A percentile compares a stretch with the other conserved stretches of the same genome.
phyloP scores from a whole-genome alignment of 1,139 yeast species.

The Protomyces pachydermus region DNA sequence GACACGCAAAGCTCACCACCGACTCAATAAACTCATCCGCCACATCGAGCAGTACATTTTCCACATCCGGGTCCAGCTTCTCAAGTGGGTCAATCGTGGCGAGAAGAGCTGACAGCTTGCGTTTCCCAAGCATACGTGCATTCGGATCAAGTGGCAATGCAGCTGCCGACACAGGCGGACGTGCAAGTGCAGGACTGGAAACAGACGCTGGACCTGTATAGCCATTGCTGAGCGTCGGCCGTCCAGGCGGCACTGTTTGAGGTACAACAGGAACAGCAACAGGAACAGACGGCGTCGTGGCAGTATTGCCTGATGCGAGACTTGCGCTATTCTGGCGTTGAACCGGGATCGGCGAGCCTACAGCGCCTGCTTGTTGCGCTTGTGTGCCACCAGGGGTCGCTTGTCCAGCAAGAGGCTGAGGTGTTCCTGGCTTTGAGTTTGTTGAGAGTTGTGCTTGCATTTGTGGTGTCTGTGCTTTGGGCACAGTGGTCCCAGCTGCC shows the following conservation, averaged over 20 bases:
- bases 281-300: slow-evolving; percentile 3
- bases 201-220: slow-evolving; percentile 28
- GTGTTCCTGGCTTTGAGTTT: background rate
- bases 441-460: background rate
- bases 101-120: slow-evolving; percentile 81
- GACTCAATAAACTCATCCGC: slow-evolving; percentile 94
- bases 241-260: slow-evolving; percentile 29
- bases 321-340: slow-evolving; percentile 25
- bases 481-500: background rate
- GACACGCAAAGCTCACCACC: slow-evolving; percentile 88
- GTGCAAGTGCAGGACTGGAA: slow-evolving; percentile 30
- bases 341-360: slow-evolving; percentile 1
- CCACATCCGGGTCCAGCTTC: slow-evolving; percentile 49
- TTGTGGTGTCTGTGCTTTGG: background rate
- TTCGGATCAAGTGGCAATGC: slow-evolving; percentile 28
- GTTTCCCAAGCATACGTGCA: slow-evolving; percentile 57
- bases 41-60: slow-evolving; percentile 65
- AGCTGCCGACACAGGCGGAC: slow-evolving; percentile 25
- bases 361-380: slow-evolving; percentile 53
- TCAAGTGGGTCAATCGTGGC: slow-evolving; percentile 59
- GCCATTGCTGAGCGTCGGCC: slow-evolving; percentile 27
- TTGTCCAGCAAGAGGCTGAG: slow-evolving; percentile 1
- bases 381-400: slow-evolving; percentile 41
- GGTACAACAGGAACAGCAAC: slow-evolving; percentile 27
- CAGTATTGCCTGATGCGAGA: slow-evolving; percentile 13